Conservation (phyloP, 2,329 filamentous ascomycete species). For the Monosporascus cannonballus region DNA sequence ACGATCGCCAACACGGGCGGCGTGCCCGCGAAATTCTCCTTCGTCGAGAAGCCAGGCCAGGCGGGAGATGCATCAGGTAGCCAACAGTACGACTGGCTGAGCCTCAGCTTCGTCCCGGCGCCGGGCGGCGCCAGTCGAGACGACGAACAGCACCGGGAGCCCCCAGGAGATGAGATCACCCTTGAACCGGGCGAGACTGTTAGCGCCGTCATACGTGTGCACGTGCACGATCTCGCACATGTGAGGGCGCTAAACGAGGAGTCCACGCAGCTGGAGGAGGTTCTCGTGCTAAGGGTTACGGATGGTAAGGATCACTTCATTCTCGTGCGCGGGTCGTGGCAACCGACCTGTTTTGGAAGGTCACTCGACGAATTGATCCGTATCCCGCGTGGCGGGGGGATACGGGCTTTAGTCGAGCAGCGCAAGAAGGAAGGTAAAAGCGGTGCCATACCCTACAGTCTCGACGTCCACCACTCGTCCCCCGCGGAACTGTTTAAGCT, state of each 20-base stretch:
- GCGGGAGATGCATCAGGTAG: conserved; percentile 30
- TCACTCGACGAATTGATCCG: conserved; percentile 85
- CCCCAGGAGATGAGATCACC: conserved; percentile 47
- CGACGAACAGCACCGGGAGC: conserved; percentile 17
- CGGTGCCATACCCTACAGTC: conserved; percentile 48
- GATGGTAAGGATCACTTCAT: conserved; percentile 90
- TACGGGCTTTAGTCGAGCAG: conserved; percentile 44
- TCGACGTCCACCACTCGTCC: conserved; percentile 66
- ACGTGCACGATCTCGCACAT: conserved; percentile 57
- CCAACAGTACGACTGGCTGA: conserved; percentile 19
- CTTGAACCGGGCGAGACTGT: conserved; percentile 82
- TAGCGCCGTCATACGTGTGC: conserved; percentile 60
- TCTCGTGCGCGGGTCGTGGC: conserved; percentile 71
- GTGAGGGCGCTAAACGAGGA: conserved; percentile 68
- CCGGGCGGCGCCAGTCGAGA: conserved; percentile 3
- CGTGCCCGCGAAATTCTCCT: conserved; percentile 71
- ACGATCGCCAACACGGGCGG: conserved; percentile 91
- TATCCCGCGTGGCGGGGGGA: conserved; percentile 68
- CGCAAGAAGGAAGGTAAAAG: conserved; percentile 21
- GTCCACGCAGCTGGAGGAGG: conserved; percentile 65
- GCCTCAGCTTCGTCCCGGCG: conserved; percentile 15
- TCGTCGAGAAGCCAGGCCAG: conserved; percentile 63
- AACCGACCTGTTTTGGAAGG: conserved; percentile 74
- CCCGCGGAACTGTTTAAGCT: conserved; percentile 86
- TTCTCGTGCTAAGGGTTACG: conserved; percentile 77